These are phyloP conservation scores for Termitomyces sp. DNA, from an alignment of 768 basidiomycete species.

Conservation along the genomic window DNA sequence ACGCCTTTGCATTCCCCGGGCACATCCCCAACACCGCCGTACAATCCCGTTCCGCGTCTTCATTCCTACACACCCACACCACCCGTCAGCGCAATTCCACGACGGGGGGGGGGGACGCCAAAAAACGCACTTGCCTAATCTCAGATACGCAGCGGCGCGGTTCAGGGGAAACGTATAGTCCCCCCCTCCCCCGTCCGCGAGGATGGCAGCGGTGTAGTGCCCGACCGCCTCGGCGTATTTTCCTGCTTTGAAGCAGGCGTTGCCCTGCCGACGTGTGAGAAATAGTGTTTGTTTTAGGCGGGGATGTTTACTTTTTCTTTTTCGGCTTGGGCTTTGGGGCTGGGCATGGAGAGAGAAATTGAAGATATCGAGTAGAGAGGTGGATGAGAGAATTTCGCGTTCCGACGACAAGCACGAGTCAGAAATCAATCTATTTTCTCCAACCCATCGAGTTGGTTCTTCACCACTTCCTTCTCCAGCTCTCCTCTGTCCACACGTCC, in stretches of 20 bases:
- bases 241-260: conserved; percentile 76
- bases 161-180: conserved; percentile 80
- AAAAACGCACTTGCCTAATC: conserved; percentile 87
- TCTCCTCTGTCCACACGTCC: too few relatives aligned
- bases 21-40: conserved; percentile 52
- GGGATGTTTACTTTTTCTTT: conserved; percentile 12
- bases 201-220: conserved; percentile 77
- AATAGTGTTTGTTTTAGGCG: conserved; percentile 4
- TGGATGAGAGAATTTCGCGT: too few relatives aligned
- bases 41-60: conserved; percentile 83
- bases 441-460: too few relatives aligned
- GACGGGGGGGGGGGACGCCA: not conserved
- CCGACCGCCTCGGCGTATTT: conserved; percentile 79
- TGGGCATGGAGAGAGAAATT: too few relatives aligned
- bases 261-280: conserved; percentile 52
- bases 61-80: conserved; percentile 42
- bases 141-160: conserved; percentile 87
- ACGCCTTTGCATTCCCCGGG: conserved; percentile 61
- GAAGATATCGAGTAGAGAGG: too few relatives aligned
- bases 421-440: too few relatives aligned
- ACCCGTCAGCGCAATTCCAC: not conserved
- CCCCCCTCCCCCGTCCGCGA: conserved; percentile 50
- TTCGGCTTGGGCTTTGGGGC: conserved; percentile 3
- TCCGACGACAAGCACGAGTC: too few relatives aligned
- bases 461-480: too few relatives aligned